Conservation (phyloP, 306 rosid species). For the Vigna mungo region DNA sequence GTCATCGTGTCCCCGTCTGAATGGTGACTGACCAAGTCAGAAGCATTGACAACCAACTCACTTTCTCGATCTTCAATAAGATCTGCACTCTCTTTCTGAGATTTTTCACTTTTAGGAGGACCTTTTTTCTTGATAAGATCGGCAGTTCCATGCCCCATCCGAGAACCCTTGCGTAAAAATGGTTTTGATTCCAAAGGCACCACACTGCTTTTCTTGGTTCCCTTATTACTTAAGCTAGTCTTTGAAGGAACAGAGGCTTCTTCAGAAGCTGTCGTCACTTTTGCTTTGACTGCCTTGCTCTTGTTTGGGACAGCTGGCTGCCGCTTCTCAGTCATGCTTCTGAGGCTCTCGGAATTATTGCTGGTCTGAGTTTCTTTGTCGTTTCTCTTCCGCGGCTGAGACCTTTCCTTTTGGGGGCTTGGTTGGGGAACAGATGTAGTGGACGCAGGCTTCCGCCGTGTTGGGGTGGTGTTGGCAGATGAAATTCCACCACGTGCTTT, state of each 20-base stretch:
- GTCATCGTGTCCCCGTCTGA: conserved; percentile 54
- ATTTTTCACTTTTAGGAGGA: conserved; percentile 61
- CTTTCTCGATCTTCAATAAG: conserved; percentile 57
- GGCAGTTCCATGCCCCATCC: conserved; percentile 55
- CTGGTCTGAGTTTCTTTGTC: conserved; percentile 61
- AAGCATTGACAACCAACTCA: conserved; percentile 57
- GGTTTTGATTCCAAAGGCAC: conserved; percentile 96
- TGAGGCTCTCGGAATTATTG: conserved; percentile 51
- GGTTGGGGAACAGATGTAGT: conserved; percentile 58
- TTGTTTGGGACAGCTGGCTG: conserved; percentile 57
- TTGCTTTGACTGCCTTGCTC: conserved; percentile 62
- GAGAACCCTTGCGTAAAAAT: conserved; percentile 84
- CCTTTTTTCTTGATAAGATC: conserved; percentile 63
- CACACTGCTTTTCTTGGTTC: conserved; percentile 86
- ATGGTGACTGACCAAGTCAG: conserved; percentile 63
- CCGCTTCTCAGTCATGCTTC: conserved; percentile 64
- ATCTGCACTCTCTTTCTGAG: conserved; percentile 55
- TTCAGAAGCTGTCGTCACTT: conserved; percentile 57
- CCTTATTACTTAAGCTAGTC: conserved; percentile 64
- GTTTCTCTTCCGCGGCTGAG: conserved; percentile 61
- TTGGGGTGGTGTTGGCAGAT: conserved; percentile 67
- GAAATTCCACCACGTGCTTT: conserved; percentile 57
- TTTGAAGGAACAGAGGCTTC: conserved; percentile 66
- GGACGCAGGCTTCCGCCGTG: conserved; percentile 60
- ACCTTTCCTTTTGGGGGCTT: conserved; percentile 59